Base-by-base conservation (phyloP, 371 early-diverging fungal genomes). In the Zancudomyces culisetae region DNA sequence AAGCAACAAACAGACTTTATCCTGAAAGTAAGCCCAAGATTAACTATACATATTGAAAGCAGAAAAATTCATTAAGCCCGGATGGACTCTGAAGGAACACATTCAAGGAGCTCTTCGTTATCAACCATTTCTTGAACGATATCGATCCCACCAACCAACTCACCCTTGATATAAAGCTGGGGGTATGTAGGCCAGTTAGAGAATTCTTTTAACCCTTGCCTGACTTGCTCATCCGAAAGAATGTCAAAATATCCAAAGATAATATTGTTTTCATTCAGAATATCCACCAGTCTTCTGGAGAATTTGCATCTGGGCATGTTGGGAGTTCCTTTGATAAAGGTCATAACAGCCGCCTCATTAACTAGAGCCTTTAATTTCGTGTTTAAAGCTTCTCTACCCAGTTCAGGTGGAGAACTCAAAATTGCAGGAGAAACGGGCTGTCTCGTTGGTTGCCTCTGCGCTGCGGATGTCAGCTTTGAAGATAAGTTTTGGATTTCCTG, bases 271-370 rank as follows among this genome's bases (percentile, higher is more conserved):
- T 82, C 85, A 30, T 78, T 71, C 49, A 90, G 63, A 29, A 87
- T 53, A 20, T 65, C 65, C n/a, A 78, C 64, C 56, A 85, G 60
- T 62, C 83, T 81, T 60, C 79, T 75, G 45, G 86, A 83, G 56
- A 91, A 91, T 2, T 89, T 89, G 64, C 91, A 91, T 26, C 79
- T 73, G 21, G 87, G 90, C 48, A 70, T 71, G 15, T 74, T 74
- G 1, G 91, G 88, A 30, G 78, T 78, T 29, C 98, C 98, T 68
- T 95, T 97, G 59, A 97, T 94, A 65, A 97, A 94, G n/a, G 87
- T 69, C 80, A 85, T 78, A n/a, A 89, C 75, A 6, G 76, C 67
- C 13, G 76, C 72, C 49, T 77, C 75, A 54, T 72, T 64, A 39
- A 79, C 71, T 21, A 87, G 69, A 45, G 76, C 78, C 43, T 76